These are phyloP conservation scores for Moesziomyces sp. DNA, from an alignment of 1,284 basidiomycete species.

Conservation along the genomic window DNA sequence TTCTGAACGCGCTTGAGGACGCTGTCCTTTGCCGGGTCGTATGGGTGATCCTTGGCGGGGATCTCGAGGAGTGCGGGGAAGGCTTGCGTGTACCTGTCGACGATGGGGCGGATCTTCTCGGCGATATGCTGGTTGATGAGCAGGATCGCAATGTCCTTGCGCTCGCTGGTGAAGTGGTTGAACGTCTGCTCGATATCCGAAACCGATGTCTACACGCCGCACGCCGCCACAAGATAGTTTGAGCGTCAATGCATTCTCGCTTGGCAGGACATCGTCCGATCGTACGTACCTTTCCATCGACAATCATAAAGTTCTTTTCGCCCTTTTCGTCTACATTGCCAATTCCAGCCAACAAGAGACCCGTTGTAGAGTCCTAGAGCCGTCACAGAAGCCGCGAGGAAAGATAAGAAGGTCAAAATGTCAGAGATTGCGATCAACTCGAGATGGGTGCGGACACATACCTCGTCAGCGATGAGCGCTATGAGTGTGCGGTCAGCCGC, in stretches of 20 bases:
- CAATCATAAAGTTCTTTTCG: constrained; percentile 65
- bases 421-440: not conserved
- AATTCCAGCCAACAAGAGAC: constrained; percentile 65
- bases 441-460: constrained; percentile 11
- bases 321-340: constrained; percentile 64
- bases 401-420: not conserved
- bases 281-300: constrained; percentile 57
- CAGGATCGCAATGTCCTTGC: constrained; percentile 66
- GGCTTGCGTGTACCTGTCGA: constrained; percentile 93
- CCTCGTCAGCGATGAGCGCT: constrained; percentile 62
- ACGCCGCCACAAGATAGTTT: not conserved
- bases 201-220: constrained; percentile 39
- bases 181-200: constrained; percentile 64
- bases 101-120: constrained; percentile 93
- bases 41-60: constrained; percentile 80
- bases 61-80: constrained; percentile 98
- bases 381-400: too few relatives aligned
- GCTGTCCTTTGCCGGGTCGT: constrained; percentile 92
- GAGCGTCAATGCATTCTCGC: too few relatives aligned
- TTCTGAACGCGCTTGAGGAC: constrained; percentile 96
- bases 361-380: constrained; percentile 63
- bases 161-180: constrained; percentile 55
- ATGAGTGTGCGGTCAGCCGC: constrained; percentile 56
- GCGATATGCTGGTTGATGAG: constrained; percentile 68
- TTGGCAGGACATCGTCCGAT: too few relatives aligned